Evolutionary conservation across 768 basidiomycete species (phyloP).

Genomic region (Leucocoprinus sp.): DNA sequence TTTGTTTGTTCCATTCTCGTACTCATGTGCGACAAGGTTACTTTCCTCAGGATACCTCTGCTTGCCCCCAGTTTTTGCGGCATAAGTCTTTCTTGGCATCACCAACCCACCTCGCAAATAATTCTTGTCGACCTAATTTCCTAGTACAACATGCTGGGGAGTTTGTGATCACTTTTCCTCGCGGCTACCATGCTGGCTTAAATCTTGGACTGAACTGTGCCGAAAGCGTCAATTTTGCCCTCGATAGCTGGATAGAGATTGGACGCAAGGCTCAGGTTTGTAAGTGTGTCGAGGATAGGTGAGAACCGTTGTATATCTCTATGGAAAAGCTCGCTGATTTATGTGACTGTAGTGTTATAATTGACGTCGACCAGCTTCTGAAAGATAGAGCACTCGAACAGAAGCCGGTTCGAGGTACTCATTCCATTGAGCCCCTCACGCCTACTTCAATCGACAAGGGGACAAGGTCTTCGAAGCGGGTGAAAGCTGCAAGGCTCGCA

Average conservation of each 20-base stretch:
- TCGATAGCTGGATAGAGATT: slow-evolving; percentile 89
- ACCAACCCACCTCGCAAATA: slow-evolving; percentile 71
- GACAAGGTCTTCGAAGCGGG: slow-evolving; percentile 15
- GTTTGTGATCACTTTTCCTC: slow-evolving; percentile 91
- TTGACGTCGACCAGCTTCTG: slow-evolving; percentile 86
- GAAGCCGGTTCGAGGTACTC: slow-evolving; percentile 1
- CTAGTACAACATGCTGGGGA: slow-evolving; percentile 93
- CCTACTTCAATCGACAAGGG: slow-evolving; percentile 4
- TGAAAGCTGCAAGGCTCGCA: slow-evolving; percentile 16
- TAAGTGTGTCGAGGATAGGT: slow-evolving; percentile 71
- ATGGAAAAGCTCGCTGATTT: slow-evolving; percentile 1
- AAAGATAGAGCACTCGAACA: slow-evolving; percentile 50
- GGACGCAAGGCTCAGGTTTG: slow-evolving; percentile 76
- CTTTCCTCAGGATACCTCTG: slow-evolving; percentile 79
- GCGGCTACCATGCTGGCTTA: slow-evolving; percentile 96
- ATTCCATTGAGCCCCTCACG: not conserved
- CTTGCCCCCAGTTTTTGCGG: slow-evolving; percentile 89
- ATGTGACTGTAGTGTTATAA: slow-evolving; percentile 60
- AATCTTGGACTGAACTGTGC: slow-evolving; percentile 96
- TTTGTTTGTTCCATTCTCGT: not conserved
- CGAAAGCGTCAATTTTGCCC: slow-evolving; percentile 94
- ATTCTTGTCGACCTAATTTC: slow-evolving; percentile 73
- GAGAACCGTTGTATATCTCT: slow-evolving; percentile 9
- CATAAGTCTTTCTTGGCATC: slow-evolving; percentile 96
- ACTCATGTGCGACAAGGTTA: slow-evolving; percentile 43